Evolutionary conservation across 2,329 filamentous ascomycete species (phyloP).

Genomic region (Aspergillus sp.): DNA sequence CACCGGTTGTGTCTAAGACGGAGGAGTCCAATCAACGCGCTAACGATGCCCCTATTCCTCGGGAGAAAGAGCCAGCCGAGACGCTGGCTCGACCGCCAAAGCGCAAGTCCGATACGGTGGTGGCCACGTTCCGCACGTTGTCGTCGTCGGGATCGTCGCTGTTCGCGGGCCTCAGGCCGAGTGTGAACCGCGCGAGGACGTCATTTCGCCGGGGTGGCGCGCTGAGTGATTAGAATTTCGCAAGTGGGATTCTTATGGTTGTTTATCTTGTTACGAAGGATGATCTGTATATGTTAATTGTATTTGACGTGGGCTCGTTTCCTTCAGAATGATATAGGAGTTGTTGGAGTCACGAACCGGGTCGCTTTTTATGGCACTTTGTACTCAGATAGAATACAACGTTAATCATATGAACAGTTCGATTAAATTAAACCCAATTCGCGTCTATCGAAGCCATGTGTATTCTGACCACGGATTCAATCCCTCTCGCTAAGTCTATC

Average conservation of each 20-base stretch:
- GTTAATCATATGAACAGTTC: not conserved
- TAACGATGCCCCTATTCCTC: not conserved
- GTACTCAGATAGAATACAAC: not conserved
- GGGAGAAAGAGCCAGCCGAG: not conserved
- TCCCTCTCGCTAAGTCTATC: not conserved
- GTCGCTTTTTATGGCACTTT: not conserved
- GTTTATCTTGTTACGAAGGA: not conserved
- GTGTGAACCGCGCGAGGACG: constrained; percentile 2
- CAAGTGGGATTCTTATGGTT: not conserved
- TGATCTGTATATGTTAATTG: not conserved
- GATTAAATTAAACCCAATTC: not conserved
- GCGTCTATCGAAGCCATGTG: too few species aligned
- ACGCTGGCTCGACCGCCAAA: not conserved
- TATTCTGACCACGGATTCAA: not conserved
- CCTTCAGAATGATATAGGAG: not conserved
- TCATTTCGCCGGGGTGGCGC: constrained; percentile 1
- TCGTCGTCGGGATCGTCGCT: not conserved
- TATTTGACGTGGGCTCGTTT: not conserved
- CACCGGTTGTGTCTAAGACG: too few species aligned
- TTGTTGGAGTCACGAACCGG: not conserved
- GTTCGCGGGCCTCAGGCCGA: not conserved
- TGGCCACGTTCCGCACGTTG: not conserved
- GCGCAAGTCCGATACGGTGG: not conserved
- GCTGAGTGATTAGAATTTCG: not conserved
- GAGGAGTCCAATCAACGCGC: not conserved